Evolutionary conservation across 1,139 yeast species (phyloP), one percentile per base, ranked within the genome.

Genomic region (Scheffersomyces stambukii): DNA sequence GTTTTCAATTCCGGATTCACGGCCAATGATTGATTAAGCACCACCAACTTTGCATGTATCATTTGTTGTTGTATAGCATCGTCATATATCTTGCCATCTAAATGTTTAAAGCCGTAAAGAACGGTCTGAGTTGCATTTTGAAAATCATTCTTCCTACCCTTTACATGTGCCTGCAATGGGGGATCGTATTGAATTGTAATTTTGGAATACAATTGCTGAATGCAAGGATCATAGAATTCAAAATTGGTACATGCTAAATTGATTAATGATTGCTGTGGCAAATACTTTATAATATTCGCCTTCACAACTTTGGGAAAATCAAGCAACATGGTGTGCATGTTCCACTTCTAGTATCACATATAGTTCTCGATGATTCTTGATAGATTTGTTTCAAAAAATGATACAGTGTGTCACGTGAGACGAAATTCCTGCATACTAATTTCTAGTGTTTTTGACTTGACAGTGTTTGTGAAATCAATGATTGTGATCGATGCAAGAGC

Each of bases 181-280:
- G 60, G 56, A 22, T 42, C 45, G 10, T 31, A 32, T 32, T 50
- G 56, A 4, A 65, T 42, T 11, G 46, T 35, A 16, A 65, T 44
- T 15, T 45, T 45, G n/a, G 42, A 35, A 41, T 65, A 65, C 21
- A 66, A 43, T 28, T 53, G 48, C 18, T 36, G 31, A 26, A 53
- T 35, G 30, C 67, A 60, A 19, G 69, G 68, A 23, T 46, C 42
- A 37, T 66, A 65, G 38, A 58, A 58, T 23, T 45, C 42, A 41
- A 40, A 64, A 41, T 60, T 63, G 14, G 72, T 62, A 13, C 45
- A 43, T 2, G 70, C 54, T n/a, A 66, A 48, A 29, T 56, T 60
- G 20, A 60, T 28, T 6, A 62, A 42, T 21, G 53, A 50, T 30
- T 57, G 58, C 33, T 64, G 68, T 2, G 63, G 57, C n/a, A 62